These are phyloP conservation scores for Chamaenerion angustifolium DNA, from an alignment of 345 rosid species.

Conservation along the genomic window DNA sequence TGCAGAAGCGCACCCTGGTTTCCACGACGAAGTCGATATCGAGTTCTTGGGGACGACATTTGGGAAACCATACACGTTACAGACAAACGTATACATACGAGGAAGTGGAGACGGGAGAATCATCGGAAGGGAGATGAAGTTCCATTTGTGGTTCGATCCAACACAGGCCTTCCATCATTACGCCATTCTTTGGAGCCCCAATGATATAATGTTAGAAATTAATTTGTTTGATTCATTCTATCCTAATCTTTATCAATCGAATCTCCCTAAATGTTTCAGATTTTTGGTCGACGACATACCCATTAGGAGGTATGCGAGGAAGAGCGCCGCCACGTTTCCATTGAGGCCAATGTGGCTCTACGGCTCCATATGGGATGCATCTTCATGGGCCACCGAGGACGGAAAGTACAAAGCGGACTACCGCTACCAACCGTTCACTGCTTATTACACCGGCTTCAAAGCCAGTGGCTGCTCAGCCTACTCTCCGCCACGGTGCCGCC, in stretches of 20 bases:
- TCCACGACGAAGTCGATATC: slow-evolving; percentile 90
- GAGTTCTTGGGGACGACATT: slow-evolving; percentile 90
- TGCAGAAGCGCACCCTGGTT: slow-evolving; percentile 74
- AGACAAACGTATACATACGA: slow-evolving; percentile 85
- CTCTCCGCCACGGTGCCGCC: slow-evolving; percentile 41
- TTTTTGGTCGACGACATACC: slow-evolving; percentile 92
- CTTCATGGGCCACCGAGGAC: slow-evolving; percentile 94
- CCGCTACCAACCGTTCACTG: slow-evolving; percentile 76
- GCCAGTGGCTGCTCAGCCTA: slow-evolving; percentile 74
- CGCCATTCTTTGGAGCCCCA: slow-evolving; percentile 86
- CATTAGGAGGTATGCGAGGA: slow-evolving; percentile 76
- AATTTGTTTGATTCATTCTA: no score
- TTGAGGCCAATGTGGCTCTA: slow-evolving; percentile 91
- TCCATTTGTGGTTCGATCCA: slow-evolving; percentile 92
- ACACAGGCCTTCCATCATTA: slow-evolving; percentile 69
- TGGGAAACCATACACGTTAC: slow-evolving; percentile 86
- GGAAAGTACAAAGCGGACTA: slow-evolving; percentile 93
- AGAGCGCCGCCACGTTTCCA: slow-evolving; percentile 66
- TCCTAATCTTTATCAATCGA: no score
- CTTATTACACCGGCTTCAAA: slow-evolving; percentile 55
- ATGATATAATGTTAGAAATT: slow-evolving; percentile 91
- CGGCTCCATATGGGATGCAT: slow-evolving; percentile 98
- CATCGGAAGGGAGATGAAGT: slow-evolving; percentile 91
- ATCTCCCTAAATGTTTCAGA: no score
- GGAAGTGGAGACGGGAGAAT: slow-evolving; percentile 92